Conservation (phyloP, 2,329 filamentous ascomycete genomes). For the Xylaria sp. region DNA sequence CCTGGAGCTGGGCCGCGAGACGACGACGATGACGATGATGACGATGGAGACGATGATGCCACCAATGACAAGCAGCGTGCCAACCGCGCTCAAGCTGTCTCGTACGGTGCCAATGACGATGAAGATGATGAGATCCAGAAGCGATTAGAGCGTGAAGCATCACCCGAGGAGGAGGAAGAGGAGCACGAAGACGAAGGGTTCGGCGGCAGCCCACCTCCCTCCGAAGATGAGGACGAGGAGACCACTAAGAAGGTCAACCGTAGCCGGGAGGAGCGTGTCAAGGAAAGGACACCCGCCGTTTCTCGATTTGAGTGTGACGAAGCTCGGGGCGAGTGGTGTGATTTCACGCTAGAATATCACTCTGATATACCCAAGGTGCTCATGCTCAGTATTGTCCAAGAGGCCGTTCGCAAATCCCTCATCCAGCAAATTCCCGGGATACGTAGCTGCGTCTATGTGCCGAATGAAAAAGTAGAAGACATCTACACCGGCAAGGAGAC, state of each 20-base stretch:
- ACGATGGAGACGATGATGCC: slow-evolving; percentile 79
- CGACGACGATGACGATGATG: slow-evolving; percentile 72
- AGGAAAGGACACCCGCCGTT: slow-evolving; percentile 68
- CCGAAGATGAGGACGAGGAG: slow-evolving; percentile 50
- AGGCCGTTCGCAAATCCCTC: slow-evolving; percentile 76
- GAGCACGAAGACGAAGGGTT: slow-evolving; percentile 63
- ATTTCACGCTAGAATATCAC: slow-evolving; percentile 83
- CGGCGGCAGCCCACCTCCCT: slow-evolving; percentile 53
- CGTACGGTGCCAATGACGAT: slow-evolving; percentile 91
- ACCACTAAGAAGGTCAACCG: slow-evolving; percentile 44
- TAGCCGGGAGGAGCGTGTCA: slow-evolving; percentile 68
- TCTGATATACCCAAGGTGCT: slow-evolving; percentile 84
- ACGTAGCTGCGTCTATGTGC: slow-evolving; percentile 70
- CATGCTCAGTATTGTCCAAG: slow-evolving; percentile 89
- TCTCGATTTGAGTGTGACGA: slow-evolving; percentile 82
- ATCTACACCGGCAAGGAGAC: slow-evolving; percentile 54
- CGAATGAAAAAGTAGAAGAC: slow-evolving; percentile 60
- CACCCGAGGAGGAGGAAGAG: slow-evolving; percentile 62
- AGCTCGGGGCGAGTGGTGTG: slow-evolving; percentile 72
- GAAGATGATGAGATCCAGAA: slow-evolving; percentile 80
- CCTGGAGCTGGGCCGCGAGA: slow-evolving; percentile 45
- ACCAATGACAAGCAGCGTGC: slow-evolving; percentile 75
- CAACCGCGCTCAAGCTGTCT: slow-evolving; percentile 81
- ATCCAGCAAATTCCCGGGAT: slow-evolving; percentile 87
- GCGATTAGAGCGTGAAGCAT: slow-evolving; percentile 64